Conservation (phyloP, 495 filamentous ascomycete genomes). For the Neurospora sp. region DNA sequence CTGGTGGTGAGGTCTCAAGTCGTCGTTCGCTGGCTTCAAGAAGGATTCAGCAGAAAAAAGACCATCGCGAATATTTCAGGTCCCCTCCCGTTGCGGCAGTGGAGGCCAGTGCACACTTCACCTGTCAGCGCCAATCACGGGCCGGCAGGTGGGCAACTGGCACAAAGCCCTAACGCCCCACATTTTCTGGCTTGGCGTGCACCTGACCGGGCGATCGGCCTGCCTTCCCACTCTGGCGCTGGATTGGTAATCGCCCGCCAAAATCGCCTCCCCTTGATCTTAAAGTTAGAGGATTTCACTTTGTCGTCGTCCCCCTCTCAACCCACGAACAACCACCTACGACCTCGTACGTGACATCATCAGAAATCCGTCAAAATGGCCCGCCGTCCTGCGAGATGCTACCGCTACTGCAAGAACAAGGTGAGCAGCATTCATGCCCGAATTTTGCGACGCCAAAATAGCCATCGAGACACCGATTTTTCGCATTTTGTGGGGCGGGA, state of each 20-base stretch:
- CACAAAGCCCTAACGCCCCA: slow-evolving; percentile 37
- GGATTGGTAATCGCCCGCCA: slow-evolving; percentile 27
- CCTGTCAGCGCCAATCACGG: background rate
- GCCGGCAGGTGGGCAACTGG: background rate
- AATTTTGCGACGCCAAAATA: slow-evolving; percentile 4
- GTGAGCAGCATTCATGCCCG: slow-evolving; percentile 41
- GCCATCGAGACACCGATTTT: background rate
- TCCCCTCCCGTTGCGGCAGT: background rate
- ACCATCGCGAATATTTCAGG: background rate
- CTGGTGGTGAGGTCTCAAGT: background rate
- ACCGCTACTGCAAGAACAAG: slow-evolving; percentile 99
- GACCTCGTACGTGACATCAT: slow-evolving; percentile 33
- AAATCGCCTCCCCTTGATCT: slow-evolving; percentile 28
- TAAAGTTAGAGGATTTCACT: slow-evolving; percentile 23
- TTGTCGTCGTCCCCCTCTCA: slow-evolving; percentile 23
- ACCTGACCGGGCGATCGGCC: background rate
- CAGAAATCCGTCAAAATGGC: slow-evolving; percentile 76
- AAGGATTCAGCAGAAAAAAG: slow-evolving; percentile 5
- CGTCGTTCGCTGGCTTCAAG: slow-evolving; percentile 10
- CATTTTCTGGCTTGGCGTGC: slow-evolving; percentile 8
- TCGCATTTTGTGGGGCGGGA: background rate
- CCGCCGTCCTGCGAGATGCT: slow-evolving; percentile 95
- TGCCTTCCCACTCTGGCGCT: slow-evolving; percentile 11
- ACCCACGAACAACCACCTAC: slow-evolving; percentile 28
- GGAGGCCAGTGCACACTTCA: background rate